phyloP scores from a whole-genome alignment of 208 protist genomes.

The Acanthamoeba culbertsoni region DNA sequence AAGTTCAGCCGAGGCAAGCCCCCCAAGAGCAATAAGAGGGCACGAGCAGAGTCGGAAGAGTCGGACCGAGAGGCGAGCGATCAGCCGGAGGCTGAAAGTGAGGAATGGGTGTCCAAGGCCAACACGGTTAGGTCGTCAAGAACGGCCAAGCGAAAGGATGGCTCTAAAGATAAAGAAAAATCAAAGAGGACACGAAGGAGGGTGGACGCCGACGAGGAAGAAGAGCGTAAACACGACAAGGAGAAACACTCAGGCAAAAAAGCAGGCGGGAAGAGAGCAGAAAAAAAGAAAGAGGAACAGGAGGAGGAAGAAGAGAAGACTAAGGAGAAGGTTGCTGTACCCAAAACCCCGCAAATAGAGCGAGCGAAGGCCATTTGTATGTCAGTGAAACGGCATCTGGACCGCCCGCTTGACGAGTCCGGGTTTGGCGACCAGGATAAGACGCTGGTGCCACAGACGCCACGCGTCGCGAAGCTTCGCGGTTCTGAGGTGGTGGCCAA shows the following conservation, averaged over 20 bases:
- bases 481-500: constrained; percentile 36
- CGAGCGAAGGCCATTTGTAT: background rate
- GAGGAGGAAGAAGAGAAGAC: background rate
- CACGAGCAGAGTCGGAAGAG: too few relatives aligned
- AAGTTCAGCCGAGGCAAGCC: too few relatives aligned
- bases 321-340: background rate
- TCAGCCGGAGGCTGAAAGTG: too few relatives aligned
- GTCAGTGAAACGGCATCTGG: constrained; percentile 17
- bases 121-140: background rate
- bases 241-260: background rate
- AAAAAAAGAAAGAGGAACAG: background rate
- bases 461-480: background rate
- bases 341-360: background rate
- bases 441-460: constrained; percentile 4
- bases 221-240: background rate
- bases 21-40: too few relatives aligned
- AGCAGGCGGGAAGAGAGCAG: background rate
- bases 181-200: background rate
- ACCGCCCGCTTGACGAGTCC: background rate
- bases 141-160: background rate
- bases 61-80: too few relatives aligned
- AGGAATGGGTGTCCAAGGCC: too few relatives aligned
- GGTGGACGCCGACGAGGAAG: background rate
- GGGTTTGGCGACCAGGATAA: background rate
- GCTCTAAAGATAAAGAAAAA: background rate